A percentile compares a stretch with the other conserved stretches of the same genome.
Conservation (phyloP, 768 basidiomycete genomes). For the Auriscalpium orientale region DNA sequence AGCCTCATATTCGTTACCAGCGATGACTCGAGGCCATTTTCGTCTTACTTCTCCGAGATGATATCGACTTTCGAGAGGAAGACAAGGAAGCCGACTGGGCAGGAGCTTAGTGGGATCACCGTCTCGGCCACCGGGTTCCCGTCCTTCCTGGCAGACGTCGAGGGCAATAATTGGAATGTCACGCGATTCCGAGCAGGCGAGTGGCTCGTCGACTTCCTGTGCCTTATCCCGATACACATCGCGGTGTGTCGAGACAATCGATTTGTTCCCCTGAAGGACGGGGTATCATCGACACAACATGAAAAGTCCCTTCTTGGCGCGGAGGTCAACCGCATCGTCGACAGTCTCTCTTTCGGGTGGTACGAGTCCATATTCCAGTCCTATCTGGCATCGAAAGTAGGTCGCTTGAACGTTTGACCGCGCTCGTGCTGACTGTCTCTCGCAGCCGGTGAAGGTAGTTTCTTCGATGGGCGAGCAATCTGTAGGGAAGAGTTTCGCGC, state of each 20-base stretch:
- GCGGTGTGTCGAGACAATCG: slow-evolving; percentile 53
- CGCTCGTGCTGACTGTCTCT: slow-evolving; percentile 58
- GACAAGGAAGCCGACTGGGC: slow-evolving; percentile 46
- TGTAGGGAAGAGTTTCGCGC: slow-evolving; percentile 51
- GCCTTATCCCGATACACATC: slow-evolving; percentile 58
- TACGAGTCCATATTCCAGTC: slow-evolving; percentile 58
- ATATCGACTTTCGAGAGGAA: slow-evolving; percentile 38
- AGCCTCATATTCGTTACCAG: slow-evolving; percentile 39
- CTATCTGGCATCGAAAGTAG: slow-evolving; percentile 53
- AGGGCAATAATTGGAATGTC: slow-evolving; percentile 11
- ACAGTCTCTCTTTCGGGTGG: slow-evolving; percentile 53
- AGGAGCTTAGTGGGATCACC: slow-evolving; percentile 30
- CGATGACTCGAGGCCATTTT: slow-evolving; percentile 27
- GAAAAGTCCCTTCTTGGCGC: slow-evolving; percentile 52
- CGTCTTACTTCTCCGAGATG: slow-evolving; percentile 37
- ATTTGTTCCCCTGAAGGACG: slow-evolving; percentile 55
- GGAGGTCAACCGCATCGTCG: slow-evolving; percentile 48
- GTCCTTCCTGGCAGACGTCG: slow-evolving; percentile 18
- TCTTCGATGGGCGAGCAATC: slow-evolving; percentile 68
- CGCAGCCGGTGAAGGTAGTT: slow-evolving; percentile 57
- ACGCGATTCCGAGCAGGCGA: slow-evolving; percentile 44
- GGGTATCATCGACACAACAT: slow-evolving; percentile 39
- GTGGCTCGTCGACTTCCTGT: slow-evolving; percentile 55
- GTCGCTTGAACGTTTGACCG: slow-evolving; percentile 51
- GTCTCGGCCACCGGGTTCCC: slow-evolving; percentile 27